Evolutionary conservation across 2,329 filamentous ascomycete genomes (phyloP), one percentile per base, ranked within the genome.

Genomic region (Phoma sp.): DNA sequence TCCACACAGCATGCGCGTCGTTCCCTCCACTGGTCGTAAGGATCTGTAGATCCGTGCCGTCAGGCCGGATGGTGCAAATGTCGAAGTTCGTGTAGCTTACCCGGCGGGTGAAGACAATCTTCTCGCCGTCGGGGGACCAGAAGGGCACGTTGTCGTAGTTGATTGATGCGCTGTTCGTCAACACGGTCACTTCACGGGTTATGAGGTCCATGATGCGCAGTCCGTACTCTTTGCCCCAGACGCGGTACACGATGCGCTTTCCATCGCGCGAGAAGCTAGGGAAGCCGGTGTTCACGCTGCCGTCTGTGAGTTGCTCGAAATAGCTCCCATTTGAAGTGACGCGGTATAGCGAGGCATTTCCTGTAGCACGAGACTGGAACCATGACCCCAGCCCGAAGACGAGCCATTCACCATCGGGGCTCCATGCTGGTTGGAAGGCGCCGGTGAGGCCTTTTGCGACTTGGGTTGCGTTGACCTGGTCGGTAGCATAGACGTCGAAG

Each of bases 1-100:
- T 70, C 77, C 78, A 80, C 1, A 79, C 75, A 1, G 77, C 77
- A 60, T 80, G 77, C 0, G 77, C 77, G 46, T 80, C 77, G 43
- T 80, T 79, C 4, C 72, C 74, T 5, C 65, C 64, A 40, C 69
- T 74, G 5, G 59, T 66, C 0, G 74, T 78, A 10, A 77, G 54
- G 10, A 65, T 47, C 11, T 52, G 64, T 11, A 77, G 59, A 21
- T 76, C 74, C 0, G 68, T 73, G 2, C 78, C 76, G 52, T 80
- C 74, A 1, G 77, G 75, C 5, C 58, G 60, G 42, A 79, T 78
- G 2, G 76, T 80, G 53, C 68, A 77, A 21, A 80, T 62, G 28
- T 80, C 76, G 48, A 74, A 79, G 42, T 71, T 73, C 2, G 64
- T 69, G 9, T 43, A 59, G 52, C 59, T 73, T 14, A 60, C 72